Evolutionary conservation across 768 basidiomycete species (phyloP).

Genomic region (Mycena rosella): DNA sequence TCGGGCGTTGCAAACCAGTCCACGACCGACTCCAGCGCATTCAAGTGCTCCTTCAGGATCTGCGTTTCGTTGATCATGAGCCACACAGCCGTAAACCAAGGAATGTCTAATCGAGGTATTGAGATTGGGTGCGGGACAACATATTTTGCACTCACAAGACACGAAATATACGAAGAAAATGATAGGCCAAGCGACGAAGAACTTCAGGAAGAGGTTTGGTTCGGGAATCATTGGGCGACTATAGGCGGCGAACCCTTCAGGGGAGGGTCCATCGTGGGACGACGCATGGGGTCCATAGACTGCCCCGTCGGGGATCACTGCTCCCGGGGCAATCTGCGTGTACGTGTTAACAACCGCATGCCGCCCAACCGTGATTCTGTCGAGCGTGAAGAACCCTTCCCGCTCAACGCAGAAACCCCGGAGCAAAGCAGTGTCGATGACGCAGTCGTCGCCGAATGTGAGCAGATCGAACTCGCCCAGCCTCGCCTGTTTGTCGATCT

Average conservation of each 20-base stretch:
- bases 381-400: slow-evolving; percentile 59
- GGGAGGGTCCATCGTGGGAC: slow-evolving; percentile 53
- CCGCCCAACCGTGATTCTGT: slow-evolving; percentile 51
- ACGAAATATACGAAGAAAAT: slow-evolving; percentile 50
- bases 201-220: slow-evolving; percentile 48
- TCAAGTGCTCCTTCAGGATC: slow-evolving; percentile 40
- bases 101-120: slow-evolving; percentile 47
- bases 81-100: slow-evolving; percentile 56
- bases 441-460: slow-evolving; percentile 56
- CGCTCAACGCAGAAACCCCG: slow-evolving; percentile 62
- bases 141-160: slow-evolving; percentile 45
- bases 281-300: slow-evolving; percentile 63
- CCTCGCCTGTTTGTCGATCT: slow-evolving; percentile 50
- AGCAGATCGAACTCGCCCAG: slow-evolving; percentile 61
- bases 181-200: slow-evolving; percentile 56
- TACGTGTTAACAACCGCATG: slow-evolving; percentile 57
- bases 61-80: slow-evolving; percentile 51
- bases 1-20: slow-evolving; percentile 56
- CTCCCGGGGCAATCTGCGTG: slow-evolving; percentile 57
- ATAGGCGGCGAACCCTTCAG: slow-evolving; percentile 51
- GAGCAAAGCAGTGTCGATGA: slow-evolving; percentile 54
- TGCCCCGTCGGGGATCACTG: slow-evolving; percentile 49
- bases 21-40: slow-evolving; percentile 55
- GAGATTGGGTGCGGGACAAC: not conserved
- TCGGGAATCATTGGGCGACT: slow-evolving; percentile 51